Evolutionary conservation across 2,329 filamentous ascomycete species (phyloP).

Genomic region (Knufia petricola): DNA sequence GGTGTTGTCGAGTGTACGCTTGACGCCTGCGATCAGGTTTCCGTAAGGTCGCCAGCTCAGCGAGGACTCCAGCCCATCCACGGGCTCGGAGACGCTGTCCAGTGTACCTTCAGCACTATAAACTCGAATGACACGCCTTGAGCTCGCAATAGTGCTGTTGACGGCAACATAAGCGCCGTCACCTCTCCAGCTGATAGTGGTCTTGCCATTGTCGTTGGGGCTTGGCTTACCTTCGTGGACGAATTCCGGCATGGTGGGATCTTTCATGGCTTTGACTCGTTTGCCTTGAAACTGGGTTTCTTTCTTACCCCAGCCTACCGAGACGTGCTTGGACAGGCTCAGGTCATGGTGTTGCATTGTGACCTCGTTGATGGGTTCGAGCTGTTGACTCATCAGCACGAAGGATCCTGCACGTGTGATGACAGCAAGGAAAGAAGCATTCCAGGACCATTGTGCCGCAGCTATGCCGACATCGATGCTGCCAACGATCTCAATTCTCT

Average conservation of each 20-base stretch:
- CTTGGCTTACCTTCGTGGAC: conserved; percentile 76
- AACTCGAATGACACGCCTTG: conserved; percentile 72
- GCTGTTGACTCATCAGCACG: conserved; percentile 85
- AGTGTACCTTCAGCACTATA: conserved; percentile 84
- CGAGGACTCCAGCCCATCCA: conserved; percentile 77
- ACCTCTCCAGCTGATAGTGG: conserved; percentile 81
- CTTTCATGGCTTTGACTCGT: conserved; percentile 72
- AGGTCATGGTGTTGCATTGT: conserved; percentile 66
- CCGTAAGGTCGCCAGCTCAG: conserved; percentile 87
- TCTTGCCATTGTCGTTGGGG: conserved; percentile 58
- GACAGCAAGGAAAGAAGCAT: conserved; percentile 81
- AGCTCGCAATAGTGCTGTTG: conserved; percentile 61
- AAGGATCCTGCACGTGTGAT: conserved; percentile 69
- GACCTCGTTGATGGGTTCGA: conserved; percentile 72
- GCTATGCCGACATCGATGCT: conserved; percentile 87
- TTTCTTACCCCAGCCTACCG: conserved; percentile 95
- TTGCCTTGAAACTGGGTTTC: conserved; percentile 97
- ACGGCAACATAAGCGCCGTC: conserved; percentile 87
- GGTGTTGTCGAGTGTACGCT: conserved; percentile 49
- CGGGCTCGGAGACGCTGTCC: conserved; percentile 88
- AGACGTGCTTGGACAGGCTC: conserved; percentile 83
- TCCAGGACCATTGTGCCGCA: conserved; percentile 85
- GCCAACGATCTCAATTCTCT: conserved; percentile 88
- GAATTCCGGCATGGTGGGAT: conserved; percentile 89
- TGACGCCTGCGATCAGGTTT: conserved; percentile 80